These are phyloP conservation scores for Rhazya stricta DNA, from an alignment of 257 asterid genomes.

Conservation along the genomic window DNA sequence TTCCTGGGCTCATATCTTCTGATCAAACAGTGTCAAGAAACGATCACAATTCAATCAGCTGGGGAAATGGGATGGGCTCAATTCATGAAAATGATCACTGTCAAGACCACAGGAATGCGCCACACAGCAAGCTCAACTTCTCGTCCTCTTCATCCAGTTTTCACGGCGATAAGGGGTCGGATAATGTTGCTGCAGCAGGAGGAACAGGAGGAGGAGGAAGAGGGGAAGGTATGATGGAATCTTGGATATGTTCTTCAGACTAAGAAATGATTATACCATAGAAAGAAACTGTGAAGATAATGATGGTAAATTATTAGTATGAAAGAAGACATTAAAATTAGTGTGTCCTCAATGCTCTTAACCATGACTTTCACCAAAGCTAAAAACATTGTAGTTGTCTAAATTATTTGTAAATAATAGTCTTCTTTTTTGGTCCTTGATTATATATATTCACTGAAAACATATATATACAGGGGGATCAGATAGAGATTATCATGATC, in stretches of 20 bases:
- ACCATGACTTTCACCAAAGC: constrained; percentile 30
- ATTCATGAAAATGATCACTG: constrained; percentile 14
- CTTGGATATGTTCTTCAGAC: constrained; percentile 68
- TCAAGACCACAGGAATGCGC: constrained; percentile 17
- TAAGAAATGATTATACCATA: constrained; percentile 40
- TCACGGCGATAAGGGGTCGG: constrained; percentile 30
- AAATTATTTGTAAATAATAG: constrained; percentile 54
- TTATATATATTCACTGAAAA: constrained; percentile 8
- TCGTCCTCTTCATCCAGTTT: constrained; percentile 24
- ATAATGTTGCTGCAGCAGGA: constrained; percentile 19
- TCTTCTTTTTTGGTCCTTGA: constrained; percentile 27
- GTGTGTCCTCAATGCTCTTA: constrained; percentile 26
- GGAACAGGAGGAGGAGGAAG: constrained; percentile 5
- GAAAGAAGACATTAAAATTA: constrained; percentile 10
- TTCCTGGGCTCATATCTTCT: constrained; percentile 47
- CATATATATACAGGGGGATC: background rate
- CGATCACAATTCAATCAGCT: constrained; percentile 7
- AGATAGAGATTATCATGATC: constrained; percentile 13
- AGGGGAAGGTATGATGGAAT: constrained; percentile 61
- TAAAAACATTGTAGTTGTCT: constrained; percentile 23
- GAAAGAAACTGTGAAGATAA: constrained; percentile 25
- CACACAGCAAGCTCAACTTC: constrained; percentile 20
- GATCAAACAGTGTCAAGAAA: constrained; percentile 31
- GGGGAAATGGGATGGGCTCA: constrained; percentile 15
- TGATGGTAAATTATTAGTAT: constrained; percentile 22